phyloP scores from a whole-genome alignment of 768 basidiomycete genomes.

The Lactarius evosmus region DNA sequence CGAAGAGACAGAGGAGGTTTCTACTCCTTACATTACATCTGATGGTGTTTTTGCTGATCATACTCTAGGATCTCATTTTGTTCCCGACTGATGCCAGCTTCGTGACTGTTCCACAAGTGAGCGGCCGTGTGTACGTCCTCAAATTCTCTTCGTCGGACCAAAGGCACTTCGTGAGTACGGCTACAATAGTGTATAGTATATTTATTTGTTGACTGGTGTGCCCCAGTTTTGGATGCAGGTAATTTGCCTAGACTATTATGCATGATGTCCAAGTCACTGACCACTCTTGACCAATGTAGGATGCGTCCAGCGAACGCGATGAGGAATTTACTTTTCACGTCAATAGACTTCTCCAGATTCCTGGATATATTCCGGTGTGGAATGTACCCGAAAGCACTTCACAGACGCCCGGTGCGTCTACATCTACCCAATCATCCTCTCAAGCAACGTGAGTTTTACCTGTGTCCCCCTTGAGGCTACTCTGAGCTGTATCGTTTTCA shows the following conservation, averaged over 20 bases:
- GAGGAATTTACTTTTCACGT: constrained; percentile 71
- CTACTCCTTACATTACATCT: constrained; percentile 17
- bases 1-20: constrained; percentile 59
- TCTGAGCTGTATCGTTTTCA: constrained; percentile 9
- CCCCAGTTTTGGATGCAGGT: constrained; percentile 87
- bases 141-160: constrained; percentile 90
- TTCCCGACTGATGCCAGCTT: constrained; percentile 86
- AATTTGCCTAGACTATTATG: constrained; percentile 13
- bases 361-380: constrained; percentile 62
- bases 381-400: constrained; percentile 35
- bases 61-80: constrained; percentile 72
- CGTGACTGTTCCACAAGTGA: constrained; percentile 64
- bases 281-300: constrained; percentile 41
- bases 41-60: constrained; percentile 1
- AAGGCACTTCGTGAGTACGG: constrained; percentile 72
- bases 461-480: not conserved
- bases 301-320: constrained; percentile 63
- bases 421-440: constrained; percentile 38
- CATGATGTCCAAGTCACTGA: not conserved
- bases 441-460: constrained; percentile 17
- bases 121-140: constrained; percentile 79
- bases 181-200: not conserved
- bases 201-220: not conserved
- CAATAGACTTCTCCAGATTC: constrained; percentile 66
- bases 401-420: constrained; percentile 43